Base-by-base conservation (phyloP, 2,329 filamentous ascomycete species). In the Fusarium sp. region DNA sequence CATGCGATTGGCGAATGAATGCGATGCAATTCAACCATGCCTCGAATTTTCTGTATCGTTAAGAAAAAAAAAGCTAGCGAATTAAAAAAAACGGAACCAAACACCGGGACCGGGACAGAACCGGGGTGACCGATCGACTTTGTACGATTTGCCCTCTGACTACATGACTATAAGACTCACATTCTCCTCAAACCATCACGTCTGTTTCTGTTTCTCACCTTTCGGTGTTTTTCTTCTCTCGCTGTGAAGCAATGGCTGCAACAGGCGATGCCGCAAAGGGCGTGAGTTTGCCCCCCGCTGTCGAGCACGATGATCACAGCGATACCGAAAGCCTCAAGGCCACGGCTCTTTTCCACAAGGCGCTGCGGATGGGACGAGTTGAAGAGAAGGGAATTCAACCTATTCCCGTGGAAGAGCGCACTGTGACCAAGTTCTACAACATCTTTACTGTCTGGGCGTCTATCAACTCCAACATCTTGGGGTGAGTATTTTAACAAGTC, bases 371-470 rank as follows among this genome's bases (percentile, higher is more conserved):
- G 58, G 74, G 76, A 47, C 65, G 76, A n/a, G 77, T 82, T 12
- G 80, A 82, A 69, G 71, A 78, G 46, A 75, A 75, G 53, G 79
- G 80, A 40, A 78, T 80, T 34, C 73, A 78, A 19, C 81, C 81
- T 1, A 74, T 81, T 25, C 75, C 79, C 1, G 35, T 76, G 7
- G 75, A 79, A 54, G 74, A 81, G 45, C 75, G 80, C 35, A 79
- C 72, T 0, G 74, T 75, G 29, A 77, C 72, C 5, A 71, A 74
- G 25, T 79, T 78, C 57, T 74, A 77, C 66, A 81, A 79, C 34
- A 75, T 80, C 31, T 82, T 82, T 26, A 82, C 80, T 3, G 64
- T 82, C 7, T 83, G 81, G 80, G 80, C 76, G 52, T 81, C 77
- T 40, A 79, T 82, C 65, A 83, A 81, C 63, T 73, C 74, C 46